Evolutionary conservation across 192 early-diverging fungal genomes (phyloP).

Genomic region (Coemansia sp.): DNA sequence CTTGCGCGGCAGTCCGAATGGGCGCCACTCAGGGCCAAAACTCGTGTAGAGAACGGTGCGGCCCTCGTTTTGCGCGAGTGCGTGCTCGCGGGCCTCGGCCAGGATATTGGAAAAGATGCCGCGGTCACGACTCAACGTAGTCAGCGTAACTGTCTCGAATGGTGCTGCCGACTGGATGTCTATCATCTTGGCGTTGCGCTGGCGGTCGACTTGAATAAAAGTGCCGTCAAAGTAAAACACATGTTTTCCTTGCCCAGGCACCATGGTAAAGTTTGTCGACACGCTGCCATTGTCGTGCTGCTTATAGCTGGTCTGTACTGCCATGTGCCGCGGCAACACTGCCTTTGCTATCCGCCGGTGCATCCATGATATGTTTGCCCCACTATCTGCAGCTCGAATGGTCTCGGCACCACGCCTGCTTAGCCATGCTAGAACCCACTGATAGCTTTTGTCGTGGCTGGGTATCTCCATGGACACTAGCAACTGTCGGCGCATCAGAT

Average conservation of each 20-base stretch:
- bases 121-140: constrained; percentile 83
- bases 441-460: constrained; percentile 89
- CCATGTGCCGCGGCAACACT: constrained; percentile 67
- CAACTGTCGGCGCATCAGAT: constrained; percentile 72
- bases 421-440: constrained; percentile 96
- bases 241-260: constrained; percentile 93
- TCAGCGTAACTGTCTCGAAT: constrained; percentile 93
- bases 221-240: constrained; percentile 75
- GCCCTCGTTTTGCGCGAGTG: constrained; percentile 87
- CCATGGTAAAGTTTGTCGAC: constrained; percentile 79
- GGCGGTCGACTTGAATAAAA: constrained; percentile 83
- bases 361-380: constrained; percentile 41
- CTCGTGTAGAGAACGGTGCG: constrained; percentile 95
- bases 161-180: constrained; percentile 90
- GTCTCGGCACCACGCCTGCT: constrained; percentile 45
- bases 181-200: constrained; percentile 84
- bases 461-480: constrained; percentile 94
- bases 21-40: constrained; percentile 95
- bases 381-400: constrained; percentile 21
- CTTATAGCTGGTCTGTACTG: constrained; percentile 85
- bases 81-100: constrained; percentile 76
- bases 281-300: constrained; percentile 91
- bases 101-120: constrained; percentile 75
- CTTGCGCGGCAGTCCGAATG: constrained; percentile 90
- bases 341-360: constrained; percentile 58